phyloP scores from a whole-genome alignment of 768 basidiomycete genomes.

The Hypholoma fasciculare region DNA sequence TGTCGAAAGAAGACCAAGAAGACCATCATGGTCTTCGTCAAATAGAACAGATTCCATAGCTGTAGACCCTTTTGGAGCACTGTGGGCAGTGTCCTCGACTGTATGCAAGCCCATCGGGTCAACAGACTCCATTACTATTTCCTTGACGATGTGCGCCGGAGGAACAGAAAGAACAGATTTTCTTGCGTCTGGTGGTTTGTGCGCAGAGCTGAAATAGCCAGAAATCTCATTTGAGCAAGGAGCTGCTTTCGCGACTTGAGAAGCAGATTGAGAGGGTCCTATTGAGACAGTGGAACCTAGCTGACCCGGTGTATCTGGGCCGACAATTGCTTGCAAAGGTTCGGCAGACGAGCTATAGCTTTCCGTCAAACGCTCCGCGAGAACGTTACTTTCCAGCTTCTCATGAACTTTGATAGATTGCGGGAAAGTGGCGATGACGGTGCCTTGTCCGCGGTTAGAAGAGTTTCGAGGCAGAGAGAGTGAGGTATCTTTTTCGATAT shows the following conservation, averaged over 20 bases:
- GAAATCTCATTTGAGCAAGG: not conserved
- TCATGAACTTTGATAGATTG: not conserved
- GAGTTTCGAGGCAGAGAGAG: slow-evolving; percentile 2
- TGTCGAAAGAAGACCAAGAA: too few relatives aligned
- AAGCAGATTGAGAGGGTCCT: slow-evolving; percentile 30
- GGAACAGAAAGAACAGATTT: too few relatives aligned
- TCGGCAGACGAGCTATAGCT: not conserved
- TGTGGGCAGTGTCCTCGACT: too few relatives aligned
- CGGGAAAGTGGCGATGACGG: slow-evolving; percentile 12
- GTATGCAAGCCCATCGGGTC: too few relatives aligned
- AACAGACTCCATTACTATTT: too few relatives aligned
- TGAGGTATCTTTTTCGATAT: slow-evolving; percentile 26
- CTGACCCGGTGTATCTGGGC: not conserved
- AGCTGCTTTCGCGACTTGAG: slow-evolving; percentile 13
- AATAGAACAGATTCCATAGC: too few relatives aligned
- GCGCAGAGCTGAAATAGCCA: slow-evolving; percentile 10
- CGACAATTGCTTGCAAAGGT: not conserved
- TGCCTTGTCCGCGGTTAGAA: slow-evolving; percentile 8
- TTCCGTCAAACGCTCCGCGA: too few relatives aligned
- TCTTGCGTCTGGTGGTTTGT: not conserved
- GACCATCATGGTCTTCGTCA: too few relatives aligned
- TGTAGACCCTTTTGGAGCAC: too few relatives aligned
- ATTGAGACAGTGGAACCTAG: slow-evolving; percentile 15
- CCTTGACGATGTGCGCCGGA: too few relatives aligned
- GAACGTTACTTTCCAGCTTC: not conserved